Evolutionary conservation across 176 grass and related monocot genomes (phyloP).

Genomic region (Otatea glauca): DNA sequence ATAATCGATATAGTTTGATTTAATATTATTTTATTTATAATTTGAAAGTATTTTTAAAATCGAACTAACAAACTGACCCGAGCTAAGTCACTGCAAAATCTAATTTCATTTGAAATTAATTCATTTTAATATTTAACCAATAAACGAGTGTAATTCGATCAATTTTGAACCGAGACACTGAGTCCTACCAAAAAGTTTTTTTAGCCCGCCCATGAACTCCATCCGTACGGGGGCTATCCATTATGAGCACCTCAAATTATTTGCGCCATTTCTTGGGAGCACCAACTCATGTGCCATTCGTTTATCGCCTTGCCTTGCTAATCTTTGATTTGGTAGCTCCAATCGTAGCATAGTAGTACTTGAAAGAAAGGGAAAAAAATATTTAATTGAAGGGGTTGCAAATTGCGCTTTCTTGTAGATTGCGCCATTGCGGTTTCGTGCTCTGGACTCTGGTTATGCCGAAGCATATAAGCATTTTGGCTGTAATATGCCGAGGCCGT

Average conservation of each 20-base stretch:
- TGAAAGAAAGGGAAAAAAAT: not conserved
- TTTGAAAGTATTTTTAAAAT: no score
- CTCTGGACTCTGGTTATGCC: conserved; percentile 17
- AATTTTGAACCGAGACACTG: no score
- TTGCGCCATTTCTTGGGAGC: not conserved
- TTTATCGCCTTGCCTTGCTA: conserved; percentile 18
- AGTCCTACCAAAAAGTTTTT: no score
- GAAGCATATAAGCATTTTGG: conserved; percentile 12
- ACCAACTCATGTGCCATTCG: conserved; percentile 12
- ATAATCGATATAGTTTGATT: no score
- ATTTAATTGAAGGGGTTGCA: not conserved
- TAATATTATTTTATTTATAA: no score
- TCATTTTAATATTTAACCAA: no score
- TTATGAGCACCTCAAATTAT: not conserved
- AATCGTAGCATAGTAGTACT: not conserved
- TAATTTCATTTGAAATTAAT: no score
- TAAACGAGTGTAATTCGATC: no score
- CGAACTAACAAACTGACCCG: no score
- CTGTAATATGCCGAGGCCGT: not conserved
- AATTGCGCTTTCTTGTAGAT: not conserved
- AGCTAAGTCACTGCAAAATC: no score
- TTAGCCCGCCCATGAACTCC: conserved; percentile 20
- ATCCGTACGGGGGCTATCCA: not conserved
- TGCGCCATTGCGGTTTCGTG: conserved; percentile 9
- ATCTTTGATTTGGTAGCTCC: not conserved